Conservation (phyloP, 345 rosid species). For the Hevea brasiliensis region DNA sequence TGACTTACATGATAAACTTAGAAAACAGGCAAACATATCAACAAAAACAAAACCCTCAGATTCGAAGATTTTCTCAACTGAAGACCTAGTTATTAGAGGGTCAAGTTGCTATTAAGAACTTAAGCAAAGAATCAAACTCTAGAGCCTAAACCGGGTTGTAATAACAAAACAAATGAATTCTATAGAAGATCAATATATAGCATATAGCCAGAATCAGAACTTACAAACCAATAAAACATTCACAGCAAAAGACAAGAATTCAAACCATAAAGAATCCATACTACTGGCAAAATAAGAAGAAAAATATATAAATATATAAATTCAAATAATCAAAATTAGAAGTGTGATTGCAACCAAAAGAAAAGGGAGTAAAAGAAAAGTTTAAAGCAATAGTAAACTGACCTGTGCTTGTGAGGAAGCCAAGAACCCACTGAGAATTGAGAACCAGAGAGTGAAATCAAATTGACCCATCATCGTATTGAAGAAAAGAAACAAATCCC, state of each 20-base stretch:
- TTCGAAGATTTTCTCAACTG: background rate
- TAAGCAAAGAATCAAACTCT: background rate
- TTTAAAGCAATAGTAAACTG: conserved; percentile 6
- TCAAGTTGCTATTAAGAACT: background rate
- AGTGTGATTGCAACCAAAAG: background rate
- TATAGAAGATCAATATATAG: background rate
- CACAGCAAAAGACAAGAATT: background rate
- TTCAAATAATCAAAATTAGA: background rate
- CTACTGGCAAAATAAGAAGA: background rate
- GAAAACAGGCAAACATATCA: background rate
- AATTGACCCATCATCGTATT: conserved; percentile 21
- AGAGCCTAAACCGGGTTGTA: background rate
- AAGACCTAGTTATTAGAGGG: background rate
- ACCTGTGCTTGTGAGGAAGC: conserved; percentile 23
- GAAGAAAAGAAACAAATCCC: conserved; percentile 22
- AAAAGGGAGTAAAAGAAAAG: background rate
- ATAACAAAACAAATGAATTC: background rate
- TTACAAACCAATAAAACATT: background rate
- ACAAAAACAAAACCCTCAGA: background rate
- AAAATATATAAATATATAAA: background rate
- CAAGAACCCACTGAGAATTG: conserved; percentile 18
- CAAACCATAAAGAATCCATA: background rate
- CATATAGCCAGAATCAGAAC: background rate
- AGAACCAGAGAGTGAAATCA: conserved; percentile 18
- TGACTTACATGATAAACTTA: background rate